These are phyloP conservation scores for Sutorius eximius DNA, from an alignment of 1,284 basidiomycete species.

Conservation along the genomic window DNA sequence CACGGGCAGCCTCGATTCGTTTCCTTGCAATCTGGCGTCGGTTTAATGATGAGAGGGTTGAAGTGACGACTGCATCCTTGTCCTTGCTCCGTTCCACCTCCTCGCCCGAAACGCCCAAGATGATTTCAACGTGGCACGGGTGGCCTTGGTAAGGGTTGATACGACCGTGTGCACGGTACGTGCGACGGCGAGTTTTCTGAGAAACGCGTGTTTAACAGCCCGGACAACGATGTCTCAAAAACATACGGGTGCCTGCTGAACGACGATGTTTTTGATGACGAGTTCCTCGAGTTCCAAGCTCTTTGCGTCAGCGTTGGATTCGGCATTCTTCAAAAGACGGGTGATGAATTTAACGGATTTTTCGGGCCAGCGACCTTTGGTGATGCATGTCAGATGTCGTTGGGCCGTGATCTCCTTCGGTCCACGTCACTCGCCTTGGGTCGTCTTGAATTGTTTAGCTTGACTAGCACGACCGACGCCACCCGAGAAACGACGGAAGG, in stretches of 20 bases:
- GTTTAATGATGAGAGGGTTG: conserved; percentile 66
- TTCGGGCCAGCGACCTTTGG: conserved; percentile 98
- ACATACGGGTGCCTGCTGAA: conserved; percentile 95
- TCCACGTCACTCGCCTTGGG: conserved; percentile 73
- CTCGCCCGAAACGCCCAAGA: conserved; percentile 75
- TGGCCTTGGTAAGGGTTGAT: conserved; percentile 91
- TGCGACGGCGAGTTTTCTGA: conserved; percentile 98
- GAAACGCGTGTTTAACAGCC: background rate
- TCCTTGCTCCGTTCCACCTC: conserved; percentile 91
- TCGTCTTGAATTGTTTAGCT: conserved; percentile 97
- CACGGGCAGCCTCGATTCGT: conserved; percentile 77
- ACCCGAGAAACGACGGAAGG: conserved; percentile 96
- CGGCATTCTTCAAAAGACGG: conserved; percentile 97
- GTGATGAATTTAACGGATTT: conserved; percentile 98
- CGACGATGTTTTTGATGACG: conserved; percentile 94
- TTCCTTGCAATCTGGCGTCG: conserved; percentile 79
- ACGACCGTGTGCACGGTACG: conserved; percentile 98
- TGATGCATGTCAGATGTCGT: conserved; percentile 3
- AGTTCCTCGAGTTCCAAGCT: conserved; percentile 93
- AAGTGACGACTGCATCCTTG: conserved; percentile 55
- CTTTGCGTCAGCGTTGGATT: conserved; percentile 99
- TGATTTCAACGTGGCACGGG: conserved; percentile 95
- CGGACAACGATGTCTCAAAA: background rate
- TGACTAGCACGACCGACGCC: conserved; percentile 97
- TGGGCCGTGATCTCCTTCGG: background rate